Conservation (phyloP, 495 filamentous ascomycete species). For the Aspergillus avenaceus region DNA sequence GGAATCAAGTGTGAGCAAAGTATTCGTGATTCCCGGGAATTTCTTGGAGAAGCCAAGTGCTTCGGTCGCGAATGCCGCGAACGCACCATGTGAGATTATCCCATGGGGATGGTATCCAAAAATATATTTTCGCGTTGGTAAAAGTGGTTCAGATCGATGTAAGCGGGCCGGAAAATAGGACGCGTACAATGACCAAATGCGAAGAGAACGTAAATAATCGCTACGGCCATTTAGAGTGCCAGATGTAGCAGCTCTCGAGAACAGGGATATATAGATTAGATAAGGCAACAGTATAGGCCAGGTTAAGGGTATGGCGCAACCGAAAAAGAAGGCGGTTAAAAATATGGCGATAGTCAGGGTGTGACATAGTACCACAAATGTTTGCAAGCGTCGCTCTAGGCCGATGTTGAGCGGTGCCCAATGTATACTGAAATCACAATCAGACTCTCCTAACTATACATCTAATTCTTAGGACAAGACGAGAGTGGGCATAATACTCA, state of each 20-base stretch:
- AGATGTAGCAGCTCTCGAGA: slow-evolving; percentile 69
- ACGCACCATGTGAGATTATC: slow-evolving; percentile 94
- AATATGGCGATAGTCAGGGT: slow-evolving; percentile 73
- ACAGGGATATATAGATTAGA: slow-evolving; percentile 71
- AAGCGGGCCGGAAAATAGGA: slow-evolving; percentile 87
- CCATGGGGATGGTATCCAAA: slow-evolving; percentile 98
- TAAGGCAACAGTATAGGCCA: slow-evolving; percentile 95
- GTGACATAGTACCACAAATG: slow-evolving; percentile 78
- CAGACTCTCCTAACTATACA: neutral
- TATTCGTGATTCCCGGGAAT: slow-evolving; percentile 94
- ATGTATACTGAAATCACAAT: slow-evolving; percentile 50
- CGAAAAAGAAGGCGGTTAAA: slow-evolving; percentile 82
- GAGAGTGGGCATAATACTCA: neutral
- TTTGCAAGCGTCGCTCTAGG: slow-evolving; percentile 80
- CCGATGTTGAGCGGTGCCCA: slow-evolving; percentile 90
- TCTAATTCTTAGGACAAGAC: neutral
- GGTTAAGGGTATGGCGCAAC: slow-evolving; percentile 81
- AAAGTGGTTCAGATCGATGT: slow-evolving; percentile 73
- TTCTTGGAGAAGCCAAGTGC: slow-evolving; percentile 81
- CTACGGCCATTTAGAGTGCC: slow-evolving; percentile 72
- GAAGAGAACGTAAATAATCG: slow-evolving; percentile 65
- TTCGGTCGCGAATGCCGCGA: slow-evolving; percentile 88
- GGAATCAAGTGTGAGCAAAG: slow-evolving; percentile 79
- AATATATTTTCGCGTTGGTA: slow-evolving; percentile 87
- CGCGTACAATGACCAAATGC: slow-evolving; percentile 83